Conservation (phyloP, 768 basidiomycete genomes). For the Lyophyllum atratum region DNA sequence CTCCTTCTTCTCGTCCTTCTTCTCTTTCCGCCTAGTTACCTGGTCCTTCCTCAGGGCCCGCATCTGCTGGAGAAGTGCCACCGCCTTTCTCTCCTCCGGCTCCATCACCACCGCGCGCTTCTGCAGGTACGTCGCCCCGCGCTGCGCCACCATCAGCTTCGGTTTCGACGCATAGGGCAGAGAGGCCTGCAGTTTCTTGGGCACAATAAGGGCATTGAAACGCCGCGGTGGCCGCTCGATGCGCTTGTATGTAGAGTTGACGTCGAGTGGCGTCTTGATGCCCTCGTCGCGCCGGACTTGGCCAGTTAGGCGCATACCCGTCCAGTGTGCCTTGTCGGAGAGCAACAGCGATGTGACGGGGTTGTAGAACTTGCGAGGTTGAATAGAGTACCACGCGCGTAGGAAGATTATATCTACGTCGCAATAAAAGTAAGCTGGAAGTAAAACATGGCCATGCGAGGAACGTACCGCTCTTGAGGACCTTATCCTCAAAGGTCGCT, state of each 20-base stretch:
- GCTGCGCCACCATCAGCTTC: slow-evolving; percentile 75
- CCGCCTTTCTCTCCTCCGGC: slow-evolving; percentile 91
- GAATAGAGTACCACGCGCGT: slow-evolving; percentile 94
- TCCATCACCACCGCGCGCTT: slow-evolving; percentile 95
- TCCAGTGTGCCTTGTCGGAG: slow-evolving; percentile 81
- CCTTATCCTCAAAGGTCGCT: slow-evolving; percentile 98
- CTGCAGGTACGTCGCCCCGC: slow-evolving; percentile 82
- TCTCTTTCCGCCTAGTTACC: slow-evolving; percentile 73
- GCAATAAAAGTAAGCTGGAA: background rate
- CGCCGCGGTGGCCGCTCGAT: slow-evolving; percentile 79
- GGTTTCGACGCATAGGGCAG: slow-evolving; percentile 95
- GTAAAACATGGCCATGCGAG: slow-evolving; percentile 1
- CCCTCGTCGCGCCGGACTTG: slow-evolving; percentile 87
- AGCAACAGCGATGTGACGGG: slow-evolving; percentile 91
- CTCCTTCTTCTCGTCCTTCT: slow-evolving; percentile 78
- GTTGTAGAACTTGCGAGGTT: slow-evolving; percentile 95
- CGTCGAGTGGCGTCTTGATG: slow-evolving; percentile 74
- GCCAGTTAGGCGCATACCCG: slow-evolving; percentile 95
- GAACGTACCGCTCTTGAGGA: slow-evolving; percentile 88
- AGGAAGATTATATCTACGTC: slow-evolving; percentile 87
- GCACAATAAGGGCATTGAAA: slow-evolving; percentile 89
- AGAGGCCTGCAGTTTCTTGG: slow-evolving; percentile 86
- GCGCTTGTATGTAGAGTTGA: slow-evolving; percentile 87
- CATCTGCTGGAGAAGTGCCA: slow-evolving; percentile 92
- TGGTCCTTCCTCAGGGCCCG: slow-evolving; percentile 90